These are phyloP conservation scores for Chaetomium olivaceum DNA, from an alignment of 2,329 filamentous ascomycete species.

Conservation along the genomic window DNA sequence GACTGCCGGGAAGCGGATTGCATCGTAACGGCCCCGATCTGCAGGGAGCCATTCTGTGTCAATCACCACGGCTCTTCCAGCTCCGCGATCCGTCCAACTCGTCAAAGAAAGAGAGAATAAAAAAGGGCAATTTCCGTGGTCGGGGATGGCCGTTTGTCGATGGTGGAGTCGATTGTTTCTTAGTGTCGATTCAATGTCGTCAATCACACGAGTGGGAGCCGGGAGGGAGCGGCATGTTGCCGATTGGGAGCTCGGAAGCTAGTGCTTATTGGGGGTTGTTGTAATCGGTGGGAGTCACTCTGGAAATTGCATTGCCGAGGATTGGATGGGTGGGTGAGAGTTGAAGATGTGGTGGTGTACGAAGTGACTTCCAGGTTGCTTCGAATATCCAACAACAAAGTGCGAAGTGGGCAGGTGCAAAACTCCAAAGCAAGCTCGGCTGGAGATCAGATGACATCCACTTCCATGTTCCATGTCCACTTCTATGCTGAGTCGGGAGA, in stretches of 20 bases:
- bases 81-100: neutral
- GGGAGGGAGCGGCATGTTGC: constrained; percentile 25
- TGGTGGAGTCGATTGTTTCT: neutral
- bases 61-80: neutral
- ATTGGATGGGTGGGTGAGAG: neutral
- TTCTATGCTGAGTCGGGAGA: constrained; percentile 7
- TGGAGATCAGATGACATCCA: constrained; percentile 22
- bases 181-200: neutral
- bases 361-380: no score
- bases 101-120: neutral
- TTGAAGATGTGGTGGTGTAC: neutral
- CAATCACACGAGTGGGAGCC: neutral
- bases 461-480: neutral
- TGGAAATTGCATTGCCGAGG: neutral
- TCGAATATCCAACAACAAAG: neutral
- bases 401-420: neutral
- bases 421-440: constrained; percentile 13
- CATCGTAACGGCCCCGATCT: neutral
- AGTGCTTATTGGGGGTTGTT: constrained; percentile 1
- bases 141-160: constrained; percentile 22
- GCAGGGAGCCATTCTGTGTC: neutral
- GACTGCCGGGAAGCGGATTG: neutral
- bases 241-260: constrained; percentile 30
- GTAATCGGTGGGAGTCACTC: neutral
- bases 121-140: constrained; percentile 2